Conservation (phyloP, 2,329 filamentous ascomycete genomes). For the Penicillium frequentans region DNA sequence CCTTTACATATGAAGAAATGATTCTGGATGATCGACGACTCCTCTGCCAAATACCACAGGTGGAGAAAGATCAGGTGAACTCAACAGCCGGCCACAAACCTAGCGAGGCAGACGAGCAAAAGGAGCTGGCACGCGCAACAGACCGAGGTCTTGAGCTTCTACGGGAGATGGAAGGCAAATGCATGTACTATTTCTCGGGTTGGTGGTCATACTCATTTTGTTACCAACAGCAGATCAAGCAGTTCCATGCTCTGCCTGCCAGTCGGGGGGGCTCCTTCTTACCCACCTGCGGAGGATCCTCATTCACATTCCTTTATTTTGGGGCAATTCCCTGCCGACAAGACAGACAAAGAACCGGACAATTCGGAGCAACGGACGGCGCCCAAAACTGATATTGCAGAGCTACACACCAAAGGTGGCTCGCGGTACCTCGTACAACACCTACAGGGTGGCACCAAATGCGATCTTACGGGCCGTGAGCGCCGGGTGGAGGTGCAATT, state of each 20-base stretch:
- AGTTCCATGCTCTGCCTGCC: constrained; percentile 81
- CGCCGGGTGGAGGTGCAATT: constrained; percentile 80
- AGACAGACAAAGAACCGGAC: constrained; percentile 31
- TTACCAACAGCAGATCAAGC: constrained; percentile 81
- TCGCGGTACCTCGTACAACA: constrained; percentile 83
- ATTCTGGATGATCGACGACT: constrained; percentile 69
- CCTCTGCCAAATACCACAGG: constrained; percentile 78
- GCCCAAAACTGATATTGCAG: constrained; percentile 50
- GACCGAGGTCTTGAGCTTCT: constrained; percentile 78
- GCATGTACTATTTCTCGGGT: constrained; percentile 79
- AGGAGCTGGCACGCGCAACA: constrained; percentile 75
- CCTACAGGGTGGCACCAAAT: constrained; percentile 75
- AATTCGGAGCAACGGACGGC: constrained; percentile 26
- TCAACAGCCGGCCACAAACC: constrained; percentile 62
- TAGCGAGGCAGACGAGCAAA: constrained; percentile 68
- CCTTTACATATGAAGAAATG: constrained; percentile 68
- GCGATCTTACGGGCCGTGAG: constrained; percentile 79
- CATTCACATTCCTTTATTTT: constrained; percentile 74
- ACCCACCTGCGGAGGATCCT: constrained; percentile 75
- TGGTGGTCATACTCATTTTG: constrained; percentile 98
- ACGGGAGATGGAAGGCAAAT: constrained; percentile 72
- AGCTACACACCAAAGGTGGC: constrained; percentile 78
- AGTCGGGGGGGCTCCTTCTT: constrained; percentile 65
- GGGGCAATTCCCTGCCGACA: constrained; percentile 55
- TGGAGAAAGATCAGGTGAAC: constrained; percentile 63